phyloP scores from a whole-genome alignment of 139 green algal genomes.

The Haematococcus sp. region DNA sequence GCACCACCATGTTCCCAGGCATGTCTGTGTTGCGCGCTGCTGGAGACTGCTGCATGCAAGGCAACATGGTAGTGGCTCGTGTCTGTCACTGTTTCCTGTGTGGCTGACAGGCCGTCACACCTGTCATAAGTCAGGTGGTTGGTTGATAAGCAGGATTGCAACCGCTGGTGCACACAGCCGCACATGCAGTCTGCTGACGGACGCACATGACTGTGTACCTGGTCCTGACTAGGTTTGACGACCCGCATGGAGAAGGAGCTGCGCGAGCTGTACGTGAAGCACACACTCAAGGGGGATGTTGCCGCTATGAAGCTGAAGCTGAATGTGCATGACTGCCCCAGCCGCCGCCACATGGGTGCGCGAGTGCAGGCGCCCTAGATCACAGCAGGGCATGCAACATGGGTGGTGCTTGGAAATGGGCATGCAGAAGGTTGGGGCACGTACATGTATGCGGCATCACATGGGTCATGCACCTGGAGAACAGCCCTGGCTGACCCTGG shows the following conservation, averaged over 20 bases:
- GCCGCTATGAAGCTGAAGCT: conserved; percentile 48
- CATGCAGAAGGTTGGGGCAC: no score
- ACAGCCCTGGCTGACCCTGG: no score
- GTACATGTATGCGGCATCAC: no score
- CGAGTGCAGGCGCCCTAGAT: no score
- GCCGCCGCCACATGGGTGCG: conserved; percentile 63
- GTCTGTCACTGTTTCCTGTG: background rate
- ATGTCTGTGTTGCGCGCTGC: no score
- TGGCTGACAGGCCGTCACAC: background rate
- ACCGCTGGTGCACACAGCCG: no score
- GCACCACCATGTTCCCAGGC: conserved; percentile 67
- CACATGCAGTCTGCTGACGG: no score
- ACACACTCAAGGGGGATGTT: conserved; percentile 21
- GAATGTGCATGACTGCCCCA: conserved; percentile 66
- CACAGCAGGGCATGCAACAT: no score
- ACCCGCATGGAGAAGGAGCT: conserved; percentile 71
- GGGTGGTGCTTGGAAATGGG: no score
- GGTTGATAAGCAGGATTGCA: no score
- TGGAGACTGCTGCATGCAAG: background rate
- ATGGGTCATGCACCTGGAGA: no score
- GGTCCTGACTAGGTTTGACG: conserved; percentile 38
- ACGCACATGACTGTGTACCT: no score
- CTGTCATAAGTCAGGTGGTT: conserved; percentile 7
- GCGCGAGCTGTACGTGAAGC: conserved; percentile 46
- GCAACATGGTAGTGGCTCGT: background rate